Evolutionary conservation across 2,329 filamentous ascomycete genomes (phyloP).

Genomic region (Phialocephala subalpina): DNA sequence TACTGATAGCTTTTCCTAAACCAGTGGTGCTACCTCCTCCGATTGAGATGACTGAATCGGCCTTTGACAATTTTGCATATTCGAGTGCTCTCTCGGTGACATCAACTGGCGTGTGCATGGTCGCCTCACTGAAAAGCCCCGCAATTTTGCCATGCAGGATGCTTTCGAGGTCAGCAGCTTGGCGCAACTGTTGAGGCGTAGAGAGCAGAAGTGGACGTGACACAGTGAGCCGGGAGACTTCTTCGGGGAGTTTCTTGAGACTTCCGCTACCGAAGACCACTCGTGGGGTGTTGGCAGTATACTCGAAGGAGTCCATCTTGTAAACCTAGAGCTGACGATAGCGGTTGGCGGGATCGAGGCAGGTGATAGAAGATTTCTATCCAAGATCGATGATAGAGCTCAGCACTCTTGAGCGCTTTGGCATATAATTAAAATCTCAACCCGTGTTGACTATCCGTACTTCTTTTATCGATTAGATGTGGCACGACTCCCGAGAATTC

Average conservation of each 20-base stretch:
- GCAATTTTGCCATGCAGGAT: slow-evolving; percentile 56
- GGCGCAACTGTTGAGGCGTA: slow-evolving; percentile 57
- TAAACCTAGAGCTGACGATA: too few species aligned
- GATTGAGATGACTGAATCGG: slow-evolving; percentile 66
- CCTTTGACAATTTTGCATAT: slow-evolving; percentile 51
- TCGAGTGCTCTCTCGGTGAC: slow-evolving; percentile 64
- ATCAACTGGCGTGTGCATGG: slow-evolving; percentile 68
- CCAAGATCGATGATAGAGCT: too few species aligned
- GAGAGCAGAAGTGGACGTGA: slow-evolving; percentile 62
- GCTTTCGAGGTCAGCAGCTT: slow-evolving; percentile 53
- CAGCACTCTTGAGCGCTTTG: too few species aligned
- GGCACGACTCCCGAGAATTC: too few species aligned
- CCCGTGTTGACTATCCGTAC: too few species aligned
- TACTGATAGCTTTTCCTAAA: slow-evolving; percentile 64
- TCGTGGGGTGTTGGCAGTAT: slow-evolving; percentile 59
- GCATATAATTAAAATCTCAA: too few species aligned
- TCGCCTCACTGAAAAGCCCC: slow-evolving; percentile 61
- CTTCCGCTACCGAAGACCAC: slow-evolving; percentile 65
- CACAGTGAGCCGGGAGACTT: slow-evolving; percentile 54
- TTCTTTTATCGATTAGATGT: too few species aligned
- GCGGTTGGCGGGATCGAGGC: too few species aligned
- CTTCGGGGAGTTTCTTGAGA: slow-evolving; percentile 54
- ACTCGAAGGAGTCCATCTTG: slow-evolving; percentile 61
- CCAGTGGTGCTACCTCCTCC: slow-evolving; percentile 70
- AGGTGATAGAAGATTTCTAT: too few species aligned